phyloP scores from a whole-genome alignment of 2,329 filamentous ascomycete species.

The Aspergillus novofumigatus region DNA sequence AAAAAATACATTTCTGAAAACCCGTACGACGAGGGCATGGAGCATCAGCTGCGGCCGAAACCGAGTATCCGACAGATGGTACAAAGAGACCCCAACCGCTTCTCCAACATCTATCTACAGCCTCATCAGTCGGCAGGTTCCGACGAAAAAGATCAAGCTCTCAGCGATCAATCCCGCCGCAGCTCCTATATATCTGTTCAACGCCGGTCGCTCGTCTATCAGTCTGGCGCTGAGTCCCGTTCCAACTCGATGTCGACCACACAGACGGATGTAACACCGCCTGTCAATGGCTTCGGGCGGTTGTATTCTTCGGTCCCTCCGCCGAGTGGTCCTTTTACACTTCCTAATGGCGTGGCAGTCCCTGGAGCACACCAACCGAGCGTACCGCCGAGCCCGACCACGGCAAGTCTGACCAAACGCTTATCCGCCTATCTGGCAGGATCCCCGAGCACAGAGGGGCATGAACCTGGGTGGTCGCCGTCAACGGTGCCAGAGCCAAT shows the following conservation, averaged over 20 bases:
- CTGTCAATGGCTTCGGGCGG: constrained; percentile 10
- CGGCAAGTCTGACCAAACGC: constrained; percentile 22
- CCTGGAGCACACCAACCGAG: not conserved
- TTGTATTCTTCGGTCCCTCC: constrained; percentile 15
- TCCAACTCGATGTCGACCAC: constrained; percentile 26
- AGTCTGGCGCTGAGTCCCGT: constrained; percentile 21
- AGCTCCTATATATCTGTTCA: constrained; percentile 28
- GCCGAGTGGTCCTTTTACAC: constrained; percentile 13
- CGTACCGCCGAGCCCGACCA: constrained; percentile 15
- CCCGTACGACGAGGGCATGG: constrained; percentile 25
- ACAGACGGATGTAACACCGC: constrained; percentile 20
- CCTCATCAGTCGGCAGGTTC: constrained; percentile 20
- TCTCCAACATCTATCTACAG: constrained; percentile 28
- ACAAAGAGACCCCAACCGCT: constrained; percentile 32
- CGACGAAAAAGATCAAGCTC: constrained; percentile 22
- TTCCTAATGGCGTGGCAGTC: constrained; percentile 12
- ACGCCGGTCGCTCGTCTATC: constrained; percentile 23
- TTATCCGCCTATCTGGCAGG: constrained; percentile 22
- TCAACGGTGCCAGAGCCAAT: constrained; percentile 23
- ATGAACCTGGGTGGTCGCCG: constrained; percentile 16
- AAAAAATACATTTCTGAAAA: constrained; percentile 41
- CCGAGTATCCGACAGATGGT: constrained; percentile 30
- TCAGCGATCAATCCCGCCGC: constrained; percentile 22
- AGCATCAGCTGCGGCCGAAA: constrained; percentile 24
- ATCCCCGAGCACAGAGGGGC: constrained; percentile 14